phyloP scores from a whole-genome alignment of 177 flowering plant species.

The Vitis hybrid region DNA sequence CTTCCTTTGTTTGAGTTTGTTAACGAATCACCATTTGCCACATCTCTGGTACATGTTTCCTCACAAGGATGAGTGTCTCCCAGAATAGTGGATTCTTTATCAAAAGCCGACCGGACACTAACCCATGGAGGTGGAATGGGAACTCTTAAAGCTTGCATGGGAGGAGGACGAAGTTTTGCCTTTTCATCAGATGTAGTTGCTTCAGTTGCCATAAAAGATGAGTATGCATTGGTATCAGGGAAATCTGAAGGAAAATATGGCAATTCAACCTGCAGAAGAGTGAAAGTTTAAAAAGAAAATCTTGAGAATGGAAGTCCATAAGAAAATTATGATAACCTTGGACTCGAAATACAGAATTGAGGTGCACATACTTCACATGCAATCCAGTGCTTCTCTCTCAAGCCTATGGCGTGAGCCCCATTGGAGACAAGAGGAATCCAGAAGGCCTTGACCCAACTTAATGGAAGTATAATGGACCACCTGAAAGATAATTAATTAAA shows the following conservation, averaged over 20 bases:
- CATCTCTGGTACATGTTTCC: not conserved
- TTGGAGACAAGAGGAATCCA: conserved; percentile 69
- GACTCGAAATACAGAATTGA: not conserved
- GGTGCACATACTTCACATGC: conserved; percentile 44
- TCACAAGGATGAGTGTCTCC: conserved; percentile 11
- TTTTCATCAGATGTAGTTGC: conserved; percentile 38
- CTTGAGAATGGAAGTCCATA: too few relatives aligned
- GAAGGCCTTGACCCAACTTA: conserved; percentile 83
- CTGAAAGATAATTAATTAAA: conserved; percentile 33
- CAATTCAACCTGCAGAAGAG: conserved; percentile 56
- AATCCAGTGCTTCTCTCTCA: conserved; percentile 88
- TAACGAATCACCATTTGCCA: conserved; percentile 1
- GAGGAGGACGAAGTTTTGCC: conserved; percentile 43
- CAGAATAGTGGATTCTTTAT: conserved; percentile 2
- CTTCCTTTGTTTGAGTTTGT: conserved; percentile 5
- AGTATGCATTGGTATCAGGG: conserved; percentile 80
- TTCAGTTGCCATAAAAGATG: conserved; percentile 49
- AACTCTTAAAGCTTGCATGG: conserved; percentile 49
- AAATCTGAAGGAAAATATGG: conserved; percentile 85
- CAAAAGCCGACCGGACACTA: conserved; percentile 29
- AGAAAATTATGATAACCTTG: not conserved
- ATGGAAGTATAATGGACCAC: conserved; percentile 82
- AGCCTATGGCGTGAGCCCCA: conserved; percentile 87
- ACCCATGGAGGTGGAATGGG: conserved; percentile 83
- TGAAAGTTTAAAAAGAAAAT: not conserved